phyloP scores from a whole-genome alignment of 2,329 filamentous ascomycete species.

The Rhynchosporium secalis region DNA sequence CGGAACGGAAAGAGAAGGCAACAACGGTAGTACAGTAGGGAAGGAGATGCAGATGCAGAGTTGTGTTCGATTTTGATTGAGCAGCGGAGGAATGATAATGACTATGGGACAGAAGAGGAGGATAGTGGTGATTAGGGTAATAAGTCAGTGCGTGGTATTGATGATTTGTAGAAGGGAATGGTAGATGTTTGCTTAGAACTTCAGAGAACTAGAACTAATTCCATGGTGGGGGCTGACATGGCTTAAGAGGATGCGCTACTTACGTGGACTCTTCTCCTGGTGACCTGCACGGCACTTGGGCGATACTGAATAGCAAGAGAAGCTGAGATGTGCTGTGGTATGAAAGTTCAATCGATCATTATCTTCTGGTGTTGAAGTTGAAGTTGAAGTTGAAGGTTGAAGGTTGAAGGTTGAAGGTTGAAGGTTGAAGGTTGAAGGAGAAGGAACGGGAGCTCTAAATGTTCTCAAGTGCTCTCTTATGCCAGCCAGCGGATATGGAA shows the following conservation, averaged over 20 bases:
- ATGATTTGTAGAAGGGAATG: too few relatives aligned
- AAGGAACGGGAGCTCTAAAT: not conserved
- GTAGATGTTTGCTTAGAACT: too few relatives aligned
- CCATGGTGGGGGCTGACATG: not conserved
- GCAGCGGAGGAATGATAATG: not conserved
- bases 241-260: not conserved
- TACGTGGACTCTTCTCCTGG: not conserved
- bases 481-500: not conserved
- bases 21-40: not conserved
- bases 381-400: not conserved
- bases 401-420: not conserved
- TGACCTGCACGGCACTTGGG: not conserved
- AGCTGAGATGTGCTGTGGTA: too few relatives aligned
- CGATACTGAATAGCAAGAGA: too few relatives aligned
- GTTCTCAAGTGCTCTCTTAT: not conserved
- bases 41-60: not conserved
- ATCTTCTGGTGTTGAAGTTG: too few relatives aligned
- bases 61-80: not conserved
- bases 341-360: too few relatives aligned
- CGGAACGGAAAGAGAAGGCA: not conserved
- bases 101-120: not conserved
- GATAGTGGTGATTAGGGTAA: too few relatives aligned
- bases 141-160: too few relatives aligned
- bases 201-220: not conserved
- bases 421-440: not conserved